Evolutionary conservation across 1,284 basidiomycete genomes (phyloP), one percentile per base, ranked within the genome.

Genomic region (Cryptococcus sp.): DNA sequence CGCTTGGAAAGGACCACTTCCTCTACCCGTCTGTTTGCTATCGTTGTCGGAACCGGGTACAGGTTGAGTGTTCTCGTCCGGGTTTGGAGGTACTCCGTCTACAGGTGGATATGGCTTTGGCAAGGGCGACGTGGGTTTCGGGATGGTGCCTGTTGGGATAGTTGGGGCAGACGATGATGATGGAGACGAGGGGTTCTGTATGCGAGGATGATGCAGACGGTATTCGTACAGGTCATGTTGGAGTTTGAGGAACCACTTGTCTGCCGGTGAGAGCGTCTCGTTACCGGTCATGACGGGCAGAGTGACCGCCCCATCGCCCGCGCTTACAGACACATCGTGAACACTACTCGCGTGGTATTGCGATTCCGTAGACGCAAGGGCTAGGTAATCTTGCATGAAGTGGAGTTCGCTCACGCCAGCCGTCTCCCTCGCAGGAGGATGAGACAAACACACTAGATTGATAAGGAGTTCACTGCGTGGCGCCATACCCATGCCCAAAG

Each of bases 371-470:
- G 16, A 3, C 10, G n/a, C 15, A 26, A 17, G 3, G 23, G 15
- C 34, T 16, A 19, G 11, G 25, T 49, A 15, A 15, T 37, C 47
- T 46, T 25, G 44, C 44, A 11, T 5, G 29, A 34, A 34, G 29
- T 7, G 8, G 29, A 10, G n/a, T 8, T 10, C 13, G 22, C 41
- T 38, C n/a, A 44, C 23, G 38, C 48, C 39, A 34, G 46, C n/a
- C 25, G 26, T 47, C 11, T 41, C 54, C 19, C 41, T 45, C 19
- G 25, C 58, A 10, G 77, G 77, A 10, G 76, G 76, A 59, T 78
- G 71, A 1, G 72, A 68, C n/a, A 78, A 59, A 64, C 77, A 79
- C 16, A 74, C 75, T 16, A 79, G 61, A 56, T 76, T 74, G 63
- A 78, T 70, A 50, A 63, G 71, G 16, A 79, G 54, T 61, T 79